Conservation (phyloP, 1,284 basidiomycete species). For the Leccinum insolens region DNA sequence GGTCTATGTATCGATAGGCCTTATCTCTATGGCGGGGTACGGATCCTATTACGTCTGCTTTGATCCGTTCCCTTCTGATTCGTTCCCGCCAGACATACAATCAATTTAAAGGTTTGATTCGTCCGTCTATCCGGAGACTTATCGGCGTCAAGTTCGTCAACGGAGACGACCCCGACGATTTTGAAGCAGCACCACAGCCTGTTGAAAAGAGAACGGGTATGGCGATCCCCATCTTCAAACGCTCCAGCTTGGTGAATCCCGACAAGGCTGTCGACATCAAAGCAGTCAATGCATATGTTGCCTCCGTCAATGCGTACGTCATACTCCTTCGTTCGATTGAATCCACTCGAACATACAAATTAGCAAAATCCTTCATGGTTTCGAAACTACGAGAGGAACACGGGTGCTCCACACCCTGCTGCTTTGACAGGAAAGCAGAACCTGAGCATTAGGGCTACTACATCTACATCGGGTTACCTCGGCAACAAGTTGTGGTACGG, state of each 20-base stretch:
- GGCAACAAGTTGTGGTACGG: conserved; percentile 19
- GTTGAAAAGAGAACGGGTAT: not conserved
- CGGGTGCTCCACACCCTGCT: conserved; percentile 13
- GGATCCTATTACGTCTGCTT: too few species aligned
- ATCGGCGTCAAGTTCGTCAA: too few species aligned
- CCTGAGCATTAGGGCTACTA: conserved; percentile 6
- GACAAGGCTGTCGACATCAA: conserved; percentile 14
- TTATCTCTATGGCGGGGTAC: too few species aligned
- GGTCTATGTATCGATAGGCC: too few species aligned
- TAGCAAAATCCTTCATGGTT: conserved; percentile 25
- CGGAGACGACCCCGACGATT: too few species aligned
- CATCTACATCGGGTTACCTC: conserved; percentile 18
- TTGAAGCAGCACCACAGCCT: not conserved
- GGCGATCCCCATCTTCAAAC: conserved; percentile 22
- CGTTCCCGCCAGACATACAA: too few species aligned
- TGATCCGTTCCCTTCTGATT: too few species aligned
- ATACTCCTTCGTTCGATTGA: not conserved
- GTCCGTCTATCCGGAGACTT: too few species aligned
- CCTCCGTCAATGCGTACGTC: conserved; percentile 17
- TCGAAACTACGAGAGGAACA: conserved; percentile 21
- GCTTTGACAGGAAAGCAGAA: not conserved
- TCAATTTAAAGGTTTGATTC: too few species aligned
- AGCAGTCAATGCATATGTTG: too few species aligned
- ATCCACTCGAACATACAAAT: not conserved
- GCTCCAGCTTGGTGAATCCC: conserved; percentile 10